Conservation (phyloP, 768 basidiomycete genomes). For the Neoboletus brunneissimus region DNA sequence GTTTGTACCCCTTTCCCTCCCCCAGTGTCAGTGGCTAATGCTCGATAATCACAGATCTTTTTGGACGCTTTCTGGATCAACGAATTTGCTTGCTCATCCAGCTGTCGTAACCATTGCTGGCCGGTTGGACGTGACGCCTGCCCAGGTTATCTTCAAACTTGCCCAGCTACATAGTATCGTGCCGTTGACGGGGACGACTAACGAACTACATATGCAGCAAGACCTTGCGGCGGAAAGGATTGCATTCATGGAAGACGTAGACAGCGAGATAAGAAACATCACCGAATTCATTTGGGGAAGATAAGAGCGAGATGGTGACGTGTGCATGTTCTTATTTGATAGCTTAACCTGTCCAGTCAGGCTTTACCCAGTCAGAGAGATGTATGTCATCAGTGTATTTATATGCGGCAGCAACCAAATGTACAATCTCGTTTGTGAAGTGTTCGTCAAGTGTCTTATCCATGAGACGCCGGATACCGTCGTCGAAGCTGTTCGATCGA, state of each 20-base stretch:
- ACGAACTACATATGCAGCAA: slow-evolving; percentile 64
- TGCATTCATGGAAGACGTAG: slow-evolving; percentile 31
- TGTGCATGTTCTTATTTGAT: neutral
- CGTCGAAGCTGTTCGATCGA: slow-evolving; percentile 26
- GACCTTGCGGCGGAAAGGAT: slow-evolving; percentile 49
- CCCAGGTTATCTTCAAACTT: slow-evolving; percentile 67
- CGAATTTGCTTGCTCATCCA: slow-evolving; percentile 53
- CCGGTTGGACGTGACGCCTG: slow-evolving; percentile 50
- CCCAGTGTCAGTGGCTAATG: neutral
- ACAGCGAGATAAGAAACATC: slow-evolving; percentile 23
- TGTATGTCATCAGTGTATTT: slow-evolving; percentile 8
- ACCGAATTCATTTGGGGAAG: slow-evolving; percentile 32
- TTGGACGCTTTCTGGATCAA: slow-evolving; percentile 84
- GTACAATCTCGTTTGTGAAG: neutral
- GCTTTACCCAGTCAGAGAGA: neutral
- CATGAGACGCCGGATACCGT: slow-evolving; percentile 15
- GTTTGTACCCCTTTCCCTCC: slow-evolving; percentile 35
- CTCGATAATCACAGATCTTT: slow-evolving; percentile 55
- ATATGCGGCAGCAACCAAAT: neutral
- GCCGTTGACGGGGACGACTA: slow-evolving; percentile 75
- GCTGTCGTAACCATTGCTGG: slow-evolving; percentile 43
- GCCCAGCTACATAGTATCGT: slow-evolving; percentile 64
- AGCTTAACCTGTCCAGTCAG: neutral
- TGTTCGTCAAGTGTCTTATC: neutral
- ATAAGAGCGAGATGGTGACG: neutral